phyloP scores from a whole-genome alignment of 352 stramenopile genomes.

The Saprolegnia diclina region DNA sequence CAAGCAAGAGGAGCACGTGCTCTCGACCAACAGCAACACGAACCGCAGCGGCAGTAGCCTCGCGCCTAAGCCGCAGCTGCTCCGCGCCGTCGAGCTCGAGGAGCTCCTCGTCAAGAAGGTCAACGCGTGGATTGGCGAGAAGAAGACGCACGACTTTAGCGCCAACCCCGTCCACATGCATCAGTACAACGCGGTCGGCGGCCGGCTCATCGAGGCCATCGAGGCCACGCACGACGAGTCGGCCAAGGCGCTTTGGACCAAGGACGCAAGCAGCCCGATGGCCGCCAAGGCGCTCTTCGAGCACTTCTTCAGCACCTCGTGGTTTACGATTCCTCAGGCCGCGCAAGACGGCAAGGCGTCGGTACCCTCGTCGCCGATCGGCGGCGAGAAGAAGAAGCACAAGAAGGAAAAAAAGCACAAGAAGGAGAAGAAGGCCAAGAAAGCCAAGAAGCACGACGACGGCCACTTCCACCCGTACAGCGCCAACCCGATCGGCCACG shows the following conservation, averaged over 20 bases:
- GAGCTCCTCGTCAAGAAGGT: slow-evolving; percentile 22
- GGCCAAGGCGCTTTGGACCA: slow-evolving; percentile 20
- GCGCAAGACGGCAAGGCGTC: neutral
- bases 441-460: slow-evolving; percentile 20
- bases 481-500: slow-evolving; percentile 20
- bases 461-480: slow-evolving; percentile 13
- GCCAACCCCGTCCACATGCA: neutral
- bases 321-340: slow-evolving; percentile 11
- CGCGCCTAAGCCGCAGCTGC: slow-evolving; percentile 1
- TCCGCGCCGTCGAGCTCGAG: slow-evolving; percentile 16
- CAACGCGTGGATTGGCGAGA: slow-evolving; percentile 21
- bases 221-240: slow-evolving; percentile 8
- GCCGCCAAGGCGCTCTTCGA: slow-evolving; percentile 13
- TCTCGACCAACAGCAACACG: slow-evolving; percentile 21
- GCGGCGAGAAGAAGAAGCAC: neutral
- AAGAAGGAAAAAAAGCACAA: slow-evolving; percentile 26
- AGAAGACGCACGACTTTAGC: slow-evolving; percentile 17
- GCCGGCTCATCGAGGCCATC: neutral
- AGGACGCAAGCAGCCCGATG: neutral
- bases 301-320: slow-evolving; percentile 17
- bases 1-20: slow-evolving; percentile 17
- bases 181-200: neutral
- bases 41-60: slow-evolving; percentile 12
- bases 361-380: slow-evolving; percentile 3
- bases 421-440: slow-evolving; percentile 25